Percentiles rank a stretch among this genome's conserved stretches.
Conservation (phyloP, 176 grass and related monocot genomes). For the Aegilops speltoides region DNA sequence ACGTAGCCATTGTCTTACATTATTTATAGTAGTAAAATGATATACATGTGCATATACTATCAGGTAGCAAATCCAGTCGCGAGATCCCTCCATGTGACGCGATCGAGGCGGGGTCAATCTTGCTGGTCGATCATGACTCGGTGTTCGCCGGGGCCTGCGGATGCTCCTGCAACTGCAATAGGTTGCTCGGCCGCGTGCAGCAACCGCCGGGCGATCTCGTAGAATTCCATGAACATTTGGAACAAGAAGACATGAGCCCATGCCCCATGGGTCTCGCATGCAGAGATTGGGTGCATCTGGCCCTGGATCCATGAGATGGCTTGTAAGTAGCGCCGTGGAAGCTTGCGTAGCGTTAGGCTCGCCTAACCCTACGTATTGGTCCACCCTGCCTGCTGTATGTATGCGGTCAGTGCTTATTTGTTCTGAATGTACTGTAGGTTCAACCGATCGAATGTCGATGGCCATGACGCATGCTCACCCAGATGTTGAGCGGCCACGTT, state of each 20-base stretch:
- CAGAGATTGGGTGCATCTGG: constrained; percentile 17
- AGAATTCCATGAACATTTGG: constrained; percentile 33
- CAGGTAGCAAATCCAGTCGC: background rate
- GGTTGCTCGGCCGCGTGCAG: background rate
- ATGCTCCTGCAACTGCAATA: background rate
- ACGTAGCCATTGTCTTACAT: background rate
- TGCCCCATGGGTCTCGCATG: constrained; percentile 17
- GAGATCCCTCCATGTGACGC: background rate
- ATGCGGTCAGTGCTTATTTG: no score
- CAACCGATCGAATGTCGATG: background rate
- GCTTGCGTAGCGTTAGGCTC: background rate
- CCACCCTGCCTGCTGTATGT: background rate
- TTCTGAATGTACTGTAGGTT: no score
- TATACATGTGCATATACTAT: no score
- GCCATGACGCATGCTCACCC: background rate
- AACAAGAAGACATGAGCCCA: constrained; percentile 15
- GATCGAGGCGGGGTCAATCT: background rate
- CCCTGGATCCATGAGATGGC: background rate
- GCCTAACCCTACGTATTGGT: background rate
- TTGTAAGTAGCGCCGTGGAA: background rate
- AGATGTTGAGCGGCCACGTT: constrained; percentile 5
- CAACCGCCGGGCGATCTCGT: background rate
- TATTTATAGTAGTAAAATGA: no score
- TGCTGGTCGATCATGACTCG: background rate
- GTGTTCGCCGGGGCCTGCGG: background rate